Evolutionary conservation across 1,139 yeast species (phyloP), one percentile per base, ranked within the genome.

Genomic region (Suhomyces ambrosiae): DNA sequence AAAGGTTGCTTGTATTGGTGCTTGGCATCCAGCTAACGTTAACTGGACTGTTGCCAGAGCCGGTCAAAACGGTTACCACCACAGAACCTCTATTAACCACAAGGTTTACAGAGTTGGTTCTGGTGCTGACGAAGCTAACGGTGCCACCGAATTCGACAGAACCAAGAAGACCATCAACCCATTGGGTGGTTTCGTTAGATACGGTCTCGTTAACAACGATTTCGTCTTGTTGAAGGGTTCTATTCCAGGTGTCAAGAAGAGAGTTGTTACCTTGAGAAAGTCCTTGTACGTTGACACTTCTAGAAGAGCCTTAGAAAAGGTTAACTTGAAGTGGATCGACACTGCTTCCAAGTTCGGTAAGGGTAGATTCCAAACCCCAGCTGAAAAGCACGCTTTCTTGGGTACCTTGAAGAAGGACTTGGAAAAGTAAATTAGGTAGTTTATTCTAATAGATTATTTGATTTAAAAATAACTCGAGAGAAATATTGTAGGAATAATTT

Each of bases 331-430:
- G 80, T 92, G 98, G 98, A 92, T 92, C 73, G 99, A 92, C 76
- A 92, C 99, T 65, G 96, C 98, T 69, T 92, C 98, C 67, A 90
- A 90, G 80, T 92, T 92, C 88, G 99, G 99, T 86, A 94, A 92
- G 89, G 99, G 99, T 82, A 92, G 98, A 84, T 94, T 94, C 98
- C 99, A 94, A 81, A 92, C 98, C 69, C 96, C 97, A 65, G 98
- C 97, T 75, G 99, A 94, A 84, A 94, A 94, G 90, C 90, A 83
- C 71, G 95, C 98, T 69, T 94, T 94, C 92, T 68, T 90, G 82
- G 99, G 99, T 82, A 90, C 98, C 67, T 86, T 92, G 74, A 94
- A 94, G 95, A 90, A 88, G 86, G 98, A 92, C 65, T 69, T 72
- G 53, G 56, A 65, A 54, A 42, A 42, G 32, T 45, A 36, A 42